Base-by-base conservation (phyloP, 768 basidiomycete genomes). In the Termitomyces sp. region DNA sequence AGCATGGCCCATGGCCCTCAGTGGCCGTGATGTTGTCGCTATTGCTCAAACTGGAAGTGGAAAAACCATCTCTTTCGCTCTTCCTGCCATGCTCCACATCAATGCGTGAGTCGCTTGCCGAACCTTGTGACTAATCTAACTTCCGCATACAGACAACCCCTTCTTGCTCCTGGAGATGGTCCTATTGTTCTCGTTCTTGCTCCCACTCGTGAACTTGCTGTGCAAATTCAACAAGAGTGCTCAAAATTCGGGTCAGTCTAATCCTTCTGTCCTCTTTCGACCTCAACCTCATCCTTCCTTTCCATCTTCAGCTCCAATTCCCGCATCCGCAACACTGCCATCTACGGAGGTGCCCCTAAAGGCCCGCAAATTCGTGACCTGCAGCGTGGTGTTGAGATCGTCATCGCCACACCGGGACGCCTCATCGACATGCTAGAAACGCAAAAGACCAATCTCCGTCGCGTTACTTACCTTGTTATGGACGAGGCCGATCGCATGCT, bases 401-500 rank as follows among this genome's bases (percentile, higher is more conserved):
- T 96, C 60, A 98, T 99, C 63, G 97, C 97, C n/a, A 99, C 97
- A n/a, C 97, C 97, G 9, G 97, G 97, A 66, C 94, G 97, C 62
- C 79, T 99, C 62, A 99, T 99, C 64, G 97, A 99, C 69, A 98
- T 99, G 97, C 83, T 99, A 27, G 97, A 99, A 76, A 84, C 83
- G 1, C 87, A 90, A 68, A 97, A 97, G 76, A 98, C 95, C 21
- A 98, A 98, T 72, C 82, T 99, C 52, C 91, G 91, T 56, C 88
- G 97, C 41, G 81, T 99, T 55, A 99, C 97, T 21, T 99, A 98
- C 73, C 82, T 99, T 40, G 97, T 99, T 68, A 91, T 99, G 86
- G 97, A 99, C 67, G 97, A 99, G 73, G 97, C 97, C 44, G 97
- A 99, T 77, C 92, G 97, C 67, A 99, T 99, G 97, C 82, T 99